Evolutionary conservation across 768 basidiomycete genomes (phyloP), one percentile per base, ranked within the genome.

Genomic region (Lentinula detonsa): DNA sequence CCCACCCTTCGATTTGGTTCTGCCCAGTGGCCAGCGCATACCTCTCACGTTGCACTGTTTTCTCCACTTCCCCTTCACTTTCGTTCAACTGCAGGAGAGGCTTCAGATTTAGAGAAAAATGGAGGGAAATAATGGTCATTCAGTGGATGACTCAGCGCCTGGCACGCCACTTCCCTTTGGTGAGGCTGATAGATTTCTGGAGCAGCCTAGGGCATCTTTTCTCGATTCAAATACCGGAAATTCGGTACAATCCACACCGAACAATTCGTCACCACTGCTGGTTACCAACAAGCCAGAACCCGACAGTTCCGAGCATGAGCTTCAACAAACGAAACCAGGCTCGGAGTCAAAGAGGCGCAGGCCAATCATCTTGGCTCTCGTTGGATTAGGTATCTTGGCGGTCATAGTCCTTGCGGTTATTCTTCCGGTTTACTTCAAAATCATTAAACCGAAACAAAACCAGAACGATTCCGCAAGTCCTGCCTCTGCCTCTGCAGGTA

Each of bases 341-440:
- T 34, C 23, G 11, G 18, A 6, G 11, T 13, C 43, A 49, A 64
- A 59, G 23, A 68, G 63, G 37, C 63, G 64, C 15, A 63, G 67
- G 16, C 64, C 63, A 13, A 49, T 68, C 28, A 11, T 69, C 49
- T 21, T 68, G 9, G 63, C 63, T 34, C 54, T 76, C 23, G 64
- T 79, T 21, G 72, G 76, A 28, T 64, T 79, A 11, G 75, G 71
- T 35, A 70, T 70, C 8, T 63, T 82, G 8, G 74, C 69, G 7
- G 72, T 75, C 9, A 67, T 78, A 1, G 65, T 77, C 1, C 66
- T 81, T 34, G 87, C 77, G 2, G 75, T 88, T 34, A 69, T 84
- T 39, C 70, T 90, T 0, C 83, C 85, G 0, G 75, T 90, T 15
- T 87, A 83, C 67, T 81, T 89, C 66, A 65, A 73, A 15, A 76